Evolutionary conservation across 345 rosid genomes (phyloP), one percentile per base, ranked within the genome.

Genomic region (Arabis alpina): DNA sequence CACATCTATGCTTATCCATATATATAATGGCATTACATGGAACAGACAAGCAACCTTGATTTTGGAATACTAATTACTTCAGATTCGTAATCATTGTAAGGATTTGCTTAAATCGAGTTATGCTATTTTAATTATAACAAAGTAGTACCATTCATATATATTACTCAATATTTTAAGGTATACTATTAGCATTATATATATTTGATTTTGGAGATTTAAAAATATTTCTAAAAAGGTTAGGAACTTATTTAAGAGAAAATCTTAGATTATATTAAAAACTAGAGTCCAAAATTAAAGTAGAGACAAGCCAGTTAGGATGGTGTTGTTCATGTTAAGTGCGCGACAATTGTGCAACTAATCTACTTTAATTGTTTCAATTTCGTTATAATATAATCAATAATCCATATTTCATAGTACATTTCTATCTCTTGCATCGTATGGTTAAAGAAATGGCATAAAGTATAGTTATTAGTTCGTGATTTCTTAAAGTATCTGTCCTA

Each of bases 291-390:
- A 62, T 5, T 37, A 75, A 75, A 75, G 74, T 45, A 48, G 60
- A 62, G 74, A 70, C 70, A 76, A 58, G 75, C 75, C 66, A 76
- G 74, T 62, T 75, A 37, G 68, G 64, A 68, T 61, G 74, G 64
- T 69, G 56, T 63, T 48, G 70, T 62, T 69, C 40, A 43, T 69
- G 55, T 42, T 19, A 55, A 63, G 75, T 76, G 79, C 79, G 70
- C 13, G 54, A 76, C 75, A 76, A 70, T 55, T 76, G 61, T 56
- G 66, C 69, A 59, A 55, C 66, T 76, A 69, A 76, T 70, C 71
- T 56, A 32, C 71, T 75, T 65, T 60, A 14, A n/a, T n/a, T 39
- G 36, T 19, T 39, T 37, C n/a, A 32, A 54, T 39, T 61, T 39
- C 23, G 6, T 12, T 14, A 34, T 34, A 34, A 34, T 34, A 34